phyloP scores from a whole-genome alignment of 306 rosid species.

The Quercus berberidifolia region DNA sequence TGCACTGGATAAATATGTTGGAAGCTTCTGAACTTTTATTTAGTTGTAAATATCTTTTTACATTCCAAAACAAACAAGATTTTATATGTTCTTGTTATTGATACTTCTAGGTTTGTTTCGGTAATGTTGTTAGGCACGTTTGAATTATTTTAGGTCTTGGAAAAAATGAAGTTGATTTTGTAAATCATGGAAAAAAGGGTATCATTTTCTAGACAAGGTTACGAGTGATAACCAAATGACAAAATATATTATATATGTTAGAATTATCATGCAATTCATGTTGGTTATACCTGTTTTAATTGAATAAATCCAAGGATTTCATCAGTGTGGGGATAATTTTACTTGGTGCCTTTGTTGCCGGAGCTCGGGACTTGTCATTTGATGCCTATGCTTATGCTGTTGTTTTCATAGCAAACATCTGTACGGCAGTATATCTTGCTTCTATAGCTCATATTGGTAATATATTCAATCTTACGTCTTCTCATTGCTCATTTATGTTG shows the following conservation, averaged over 20 bases:
- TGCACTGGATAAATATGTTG: background rate
- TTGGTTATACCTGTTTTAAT: constrained; percentile 26
- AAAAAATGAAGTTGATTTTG: background rate
- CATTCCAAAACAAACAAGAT: background rate
- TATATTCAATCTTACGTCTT: constrained; percentile 8
- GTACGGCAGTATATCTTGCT: constrained; percentile 59
- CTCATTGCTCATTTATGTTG: constrained; percentile 7
- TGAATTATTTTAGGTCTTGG: background rate
- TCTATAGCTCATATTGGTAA: constrained; percentile 63
- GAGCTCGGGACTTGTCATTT: constrained; percentile 66
- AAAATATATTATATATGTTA: background rate
- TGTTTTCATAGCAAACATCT: constrained; percentile 64
- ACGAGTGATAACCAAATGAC: background rate
- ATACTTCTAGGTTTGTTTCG: background rate
- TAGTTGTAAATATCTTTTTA: background rate
- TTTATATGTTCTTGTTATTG: no score
- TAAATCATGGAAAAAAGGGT: background rate
- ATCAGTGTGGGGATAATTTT: constrained; percentile 64
- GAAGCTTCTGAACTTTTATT: background rate
- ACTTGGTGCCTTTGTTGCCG: constrained; percentile 61
- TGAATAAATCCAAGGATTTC: constrained; percentile 32
- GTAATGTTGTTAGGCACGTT: background rate
- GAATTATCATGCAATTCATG: background rate
- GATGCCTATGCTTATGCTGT: constrained; percentile 50
- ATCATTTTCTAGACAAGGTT: background rate